Percentiles rank a stretch among this genome's conserved stretches.
Conservation (phyloP, 2,329 filamentous ascomycete genomes). For the Paecilomyces niveus region DNA sequence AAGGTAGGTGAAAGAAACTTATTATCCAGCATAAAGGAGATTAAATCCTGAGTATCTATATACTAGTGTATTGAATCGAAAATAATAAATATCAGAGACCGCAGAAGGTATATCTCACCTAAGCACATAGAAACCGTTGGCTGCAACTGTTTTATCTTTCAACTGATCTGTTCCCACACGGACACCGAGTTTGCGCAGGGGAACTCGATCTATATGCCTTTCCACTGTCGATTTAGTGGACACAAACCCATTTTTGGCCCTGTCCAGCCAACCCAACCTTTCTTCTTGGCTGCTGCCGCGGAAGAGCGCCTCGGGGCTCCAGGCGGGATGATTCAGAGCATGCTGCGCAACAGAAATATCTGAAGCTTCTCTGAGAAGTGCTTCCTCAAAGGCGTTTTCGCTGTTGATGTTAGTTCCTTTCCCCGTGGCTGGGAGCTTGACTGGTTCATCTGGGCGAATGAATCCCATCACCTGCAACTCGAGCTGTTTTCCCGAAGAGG, state of each 20-base stretch:
- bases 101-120: background rate
- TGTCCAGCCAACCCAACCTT: slow-evolving; percentile 2
- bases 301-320: slow-evolving; percentile 24
- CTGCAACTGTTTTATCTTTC: slow-evolving; percentile 38
- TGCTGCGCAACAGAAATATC: slow-evolving; percentile 31
- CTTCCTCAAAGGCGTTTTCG: slow-evolving; percentile 27
- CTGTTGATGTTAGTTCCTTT: slow-evolving; percentile 26
- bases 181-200: slow-evolving; percentile 52
- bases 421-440: slow-evolving; percentile 8
- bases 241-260: slow-evolving; percentile 28
- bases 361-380: slow-evolving; percentile 29
- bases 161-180: slow-evolving; percentile 38
- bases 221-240: slow-evolving; percentile 39
- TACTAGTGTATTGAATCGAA: too few species aligned
- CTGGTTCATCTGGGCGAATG: slow-evolving; percentile 10
- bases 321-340: slow-evolving; percentile 32
- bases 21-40: too few species aligned
- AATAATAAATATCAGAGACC: background rate
- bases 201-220: slow-evolving; percentile 44
- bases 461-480: slow-evolving; percentile 56
- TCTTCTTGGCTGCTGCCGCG: background rate
- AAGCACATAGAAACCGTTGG: slow-evolving; percentile 32
- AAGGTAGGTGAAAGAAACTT: too few species aligned
- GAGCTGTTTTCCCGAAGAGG: slow-evolving; percentile 33
- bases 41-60: too few species aligned